phyloP scores from a whole-genome alignment of 129 eudicot genomes.

The Chrysanthemum makinoi region DNA sequence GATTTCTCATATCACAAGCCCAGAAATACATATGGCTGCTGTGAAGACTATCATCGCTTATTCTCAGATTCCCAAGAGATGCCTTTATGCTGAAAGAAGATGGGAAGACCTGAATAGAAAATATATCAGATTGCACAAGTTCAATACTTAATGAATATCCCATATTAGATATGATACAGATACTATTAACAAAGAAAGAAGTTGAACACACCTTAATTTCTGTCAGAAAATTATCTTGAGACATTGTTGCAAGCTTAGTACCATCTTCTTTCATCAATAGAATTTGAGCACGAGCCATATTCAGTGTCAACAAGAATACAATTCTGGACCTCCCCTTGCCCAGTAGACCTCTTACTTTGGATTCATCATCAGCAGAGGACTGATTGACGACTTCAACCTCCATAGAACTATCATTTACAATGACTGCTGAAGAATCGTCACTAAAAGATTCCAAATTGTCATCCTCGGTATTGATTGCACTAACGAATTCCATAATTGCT shows the following conservation, averaged over 20 bases:
- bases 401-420: conserved; percentile 37
- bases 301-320: conserved; percentile 56
- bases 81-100: conserved; percentile 97
- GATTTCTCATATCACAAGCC: conserved; percentile 99
- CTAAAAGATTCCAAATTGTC: conserved; percentile 55
- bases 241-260: conserved; percentile 79
- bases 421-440: conserved; percentile 57
- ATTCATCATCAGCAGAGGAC: conserved; percentile 50
- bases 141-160: conserved; percentile 1
- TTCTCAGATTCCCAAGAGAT: conserved; percentile 89
- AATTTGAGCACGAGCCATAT: conserved; percentile 93
- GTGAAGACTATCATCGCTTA: conserved; percentile 87
- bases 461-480: conserved; percentile 56
- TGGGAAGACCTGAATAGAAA: conserved; percentile 72
- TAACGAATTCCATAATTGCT: conserved; percentile 78
- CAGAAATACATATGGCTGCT: conserved; percentile 74
- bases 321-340: conserved; percentile 94
- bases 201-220: conserved; percentile 68
- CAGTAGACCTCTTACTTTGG: conserved; percentile 62
- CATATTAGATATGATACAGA: conserved; percentile 8
- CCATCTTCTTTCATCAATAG: conserved; percentile 86
- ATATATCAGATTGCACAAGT: conserved; percentile 5
- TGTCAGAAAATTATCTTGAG: conserved; percentile 89
- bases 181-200: neutral
- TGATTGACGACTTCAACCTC: conserved; percentile 38